These are phyloP conservation scores for Ustilago shanxiensis DNA, from an alignment of 1,284 basidiomycete genomes.

Conservation along the genomic window DNA sequence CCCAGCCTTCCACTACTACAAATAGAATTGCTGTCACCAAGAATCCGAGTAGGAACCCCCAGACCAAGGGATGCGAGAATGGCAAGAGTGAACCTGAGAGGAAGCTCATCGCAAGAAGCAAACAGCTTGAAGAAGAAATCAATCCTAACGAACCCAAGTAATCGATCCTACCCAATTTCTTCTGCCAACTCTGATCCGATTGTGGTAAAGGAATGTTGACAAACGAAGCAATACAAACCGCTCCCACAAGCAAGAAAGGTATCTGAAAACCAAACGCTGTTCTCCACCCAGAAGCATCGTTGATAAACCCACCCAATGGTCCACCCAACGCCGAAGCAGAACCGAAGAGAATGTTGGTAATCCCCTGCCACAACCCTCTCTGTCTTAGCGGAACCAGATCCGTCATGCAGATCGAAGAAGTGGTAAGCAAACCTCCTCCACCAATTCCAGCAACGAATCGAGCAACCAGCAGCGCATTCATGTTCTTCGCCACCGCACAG, in stretches of 20 bases:
- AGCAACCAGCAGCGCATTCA: constrained; percentile 62
- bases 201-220: constrained; percentile 70
- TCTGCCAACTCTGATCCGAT: constrained; percentile 67
- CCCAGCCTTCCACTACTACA: constrained; percentile 72
- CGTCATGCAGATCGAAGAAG: constrained; percentile 71
- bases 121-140: constrained; percentile 64
- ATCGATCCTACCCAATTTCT: constrained; percentile 70
- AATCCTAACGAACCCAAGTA: constrained; percentile 69
- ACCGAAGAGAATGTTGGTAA: constrained; percentile 68
- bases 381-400: constrained; percentile 71
- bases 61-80: constrained; percentile 55
- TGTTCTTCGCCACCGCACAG: constrained; percentile 60
- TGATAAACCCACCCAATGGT: constrained; percentile 60
- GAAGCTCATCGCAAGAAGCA: constrained; percentile 68
- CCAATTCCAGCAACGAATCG: constrained; percentile 72
- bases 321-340: constrained; percentile 68
- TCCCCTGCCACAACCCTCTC: constrained; percentile 71
- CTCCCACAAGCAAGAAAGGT: constrained; percentile 68
- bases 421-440: constrained; percentile 71
- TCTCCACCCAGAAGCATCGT: constrained; percentile 61
- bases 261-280: constrained; percentile 68
- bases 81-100: constrained; percentile 61
- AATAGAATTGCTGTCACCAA: constrained; percentile 74
- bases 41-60: constrained; percentile 54
- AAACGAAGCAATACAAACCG: constrained; percentile 67